Evolutionary conservation across 1,284 basidiomycete species (phyloP).

Genomic region (Heliocybe sulcata): DNA sequence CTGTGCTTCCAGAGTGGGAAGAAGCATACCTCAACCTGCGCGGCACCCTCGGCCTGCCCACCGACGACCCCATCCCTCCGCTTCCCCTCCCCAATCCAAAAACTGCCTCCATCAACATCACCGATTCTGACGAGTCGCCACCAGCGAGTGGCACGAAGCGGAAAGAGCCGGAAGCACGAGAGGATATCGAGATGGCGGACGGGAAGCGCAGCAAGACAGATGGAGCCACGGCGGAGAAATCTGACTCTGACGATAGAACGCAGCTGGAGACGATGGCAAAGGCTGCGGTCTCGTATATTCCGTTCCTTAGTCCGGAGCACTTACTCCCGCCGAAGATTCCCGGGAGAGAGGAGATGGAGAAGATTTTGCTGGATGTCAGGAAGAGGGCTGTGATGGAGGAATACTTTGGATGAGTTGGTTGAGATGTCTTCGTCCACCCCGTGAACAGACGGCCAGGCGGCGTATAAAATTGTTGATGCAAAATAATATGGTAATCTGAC

Average conservation of each 20-base stretch:
- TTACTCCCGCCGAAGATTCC: constrained; percentile 74
- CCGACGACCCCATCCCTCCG: constrained; percentile 42
- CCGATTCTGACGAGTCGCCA: constrained; percentile 13
- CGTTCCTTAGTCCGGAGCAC: constrained; percentile 68
- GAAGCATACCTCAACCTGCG: constrained; percentile 53
- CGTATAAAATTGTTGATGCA: too few relatives aligned
- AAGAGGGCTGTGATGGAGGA: constrained; percentile 84
- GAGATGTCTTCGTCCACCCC: too few relatives aligned
- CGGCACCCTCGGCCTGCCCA: constrained; percentile 47
- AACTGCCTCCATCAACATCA: constrained; percentile 15
- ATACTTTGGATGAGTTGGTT: constrained; percentile 53
- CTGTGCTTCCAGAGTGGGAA: constrained; percentile 55
- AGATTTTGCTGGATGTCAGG: constrained; percentile 66
- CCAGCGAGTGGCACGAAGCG: constrained; percentile 34
- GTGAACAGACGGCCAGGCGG: too few relatives aligned
- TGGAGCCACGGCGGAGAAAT: constrained; percentile 13
- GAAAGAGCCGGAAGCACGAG: constrained; percentile 39
- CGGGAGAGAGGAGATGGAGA: constrained; percentile 73
- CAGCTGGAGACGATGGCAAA: constrained; percentile 34
- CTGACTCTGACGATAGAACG: constrained; percentile 13
- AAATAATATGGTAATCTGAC: too few relatives aligned
- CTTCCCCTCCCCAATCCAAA: constrained; percentile 36
- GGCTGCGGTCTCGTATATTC: constrained; percentile 63
- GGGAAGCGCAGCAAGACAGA: constrained; percentile 36
- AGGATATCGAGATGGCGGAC: constrained; percentile 29